Conservation (phyloP, 179 eudicot genomes). For the Amaranthus tricolor region DNA sequence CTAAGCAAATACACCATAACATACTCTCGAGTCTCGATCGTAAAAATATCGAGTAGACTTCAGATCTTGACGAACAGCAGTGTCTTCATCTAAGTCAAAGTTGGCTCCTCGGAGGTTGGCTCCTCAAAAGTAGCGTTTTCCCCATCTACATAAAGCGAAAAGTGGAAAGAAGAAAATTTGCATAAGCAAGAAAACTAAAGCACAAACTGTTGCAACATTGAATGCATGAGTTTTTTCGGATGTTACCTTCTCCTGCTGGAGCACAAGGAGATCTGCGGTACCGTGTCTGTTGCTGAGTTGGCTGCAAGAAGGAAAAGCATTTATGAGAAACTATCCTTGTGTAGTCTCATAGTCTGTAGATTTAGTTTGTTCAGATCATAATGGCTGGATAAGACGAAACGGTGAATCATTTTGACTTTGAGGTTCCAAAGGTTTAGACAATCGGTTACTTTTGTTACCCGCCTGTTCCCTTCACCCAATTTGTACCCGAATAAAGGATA, state of each 20-base stretch:
- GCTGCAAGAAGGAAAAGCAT: constrained; percentile 39
- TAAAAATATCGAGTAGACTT: constrained; percentile 22
- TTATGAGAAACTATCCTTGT: neutral
- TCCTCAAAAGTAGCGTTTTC: constrained; percentile 32
- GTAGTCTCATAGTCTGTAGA: no score
- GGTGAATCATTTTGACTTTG: no score
- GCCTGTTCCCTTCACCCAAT: no score
- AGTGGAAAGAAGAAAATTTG: neutral
- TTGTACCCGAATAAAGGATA: no score
- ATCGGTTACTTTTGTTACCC: no score
- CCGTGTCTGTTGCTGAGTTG: constrained; percentile 94
- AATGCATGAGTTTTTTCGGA: neutral
- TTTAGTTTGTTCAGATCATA: no score
- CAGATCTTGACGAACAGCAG: constrained; percentile 25
- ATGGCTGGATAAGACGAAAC: no score
- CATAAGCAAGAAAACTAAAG: neutral
- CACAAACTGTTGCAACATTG: neutral
- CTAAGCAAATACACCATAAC: constrained; percentile 26
- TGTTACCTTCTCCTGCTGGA: constrained; percentile 84
- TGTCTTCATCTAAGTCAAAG: constrained; percentile 41
- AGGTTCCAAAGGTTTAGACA: no score
- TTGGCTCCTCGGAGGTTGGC: constrained; percentile 45
- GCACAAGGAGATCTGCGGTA: constrained; percentile 93
- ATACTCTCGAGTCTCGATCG: constrained; percentile 22
- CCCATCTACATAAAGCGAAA: constrained; percentile 36